Evolutionary conservation across 371 early-diverging fungal species (phyloP).

Genomic region (Homolaphlyctis polyrhiza): DNA sequence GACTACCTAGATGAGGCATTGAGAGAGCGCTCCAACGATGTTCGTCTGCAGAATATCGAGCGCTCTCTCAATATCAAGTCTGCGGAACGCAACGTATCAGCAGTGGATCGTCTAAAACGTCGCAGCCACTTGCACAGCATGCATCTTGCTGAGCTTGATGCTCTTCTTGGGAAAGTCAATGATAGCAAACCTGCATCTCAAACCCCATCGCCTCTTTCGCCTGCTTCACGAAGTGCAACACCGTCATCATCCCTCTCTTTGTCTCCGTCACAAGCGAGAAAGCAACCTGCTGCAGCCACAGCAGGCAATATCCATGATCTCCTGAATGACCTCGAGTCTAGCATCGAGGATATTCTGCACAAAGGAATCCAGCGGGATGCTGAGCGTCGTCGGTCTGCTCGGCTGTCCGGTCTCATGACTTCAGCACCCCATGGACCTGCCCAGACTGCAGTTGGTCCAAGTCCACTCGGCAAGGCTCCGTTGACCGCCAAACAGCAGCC

Average conservation of each 20-base stretch:
- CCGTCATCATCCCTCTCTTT: neutral
- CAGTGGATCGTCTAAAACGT: conserved; percentile 1
- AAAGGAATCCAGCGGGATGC: neutral
- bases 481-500: neutral
- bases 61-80: neutral
- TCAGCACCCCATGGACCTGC: neutral
- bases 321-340: neutral
- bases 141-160: too few relatives aligned
- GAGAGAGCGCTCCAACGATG: conserved; percentile 14
- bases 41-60: neutral
- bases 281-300: neutral
- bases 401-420: neutral
- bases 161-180: neutral
- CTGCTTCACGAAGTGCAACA: neutral
- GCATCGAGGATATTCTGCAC: neutral
- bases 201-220: neutral
- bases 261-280: neutral
- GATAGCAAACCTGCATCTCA: neutral
- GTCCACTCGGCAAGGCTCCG: too few relatives aligned
- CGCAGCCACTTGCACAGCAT: too few relatives aligned
- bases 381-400: conserved; percentile 1
- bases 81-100: neutral
- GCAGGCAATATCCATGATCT: neutral
- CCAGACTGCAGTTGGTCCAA: too few relatives aligned
- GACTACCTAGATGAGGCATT: conserved; percentile 35